Conservation (phyloP, 805 yeast genomes). For the Pichia thaimueangensis region DNA sequence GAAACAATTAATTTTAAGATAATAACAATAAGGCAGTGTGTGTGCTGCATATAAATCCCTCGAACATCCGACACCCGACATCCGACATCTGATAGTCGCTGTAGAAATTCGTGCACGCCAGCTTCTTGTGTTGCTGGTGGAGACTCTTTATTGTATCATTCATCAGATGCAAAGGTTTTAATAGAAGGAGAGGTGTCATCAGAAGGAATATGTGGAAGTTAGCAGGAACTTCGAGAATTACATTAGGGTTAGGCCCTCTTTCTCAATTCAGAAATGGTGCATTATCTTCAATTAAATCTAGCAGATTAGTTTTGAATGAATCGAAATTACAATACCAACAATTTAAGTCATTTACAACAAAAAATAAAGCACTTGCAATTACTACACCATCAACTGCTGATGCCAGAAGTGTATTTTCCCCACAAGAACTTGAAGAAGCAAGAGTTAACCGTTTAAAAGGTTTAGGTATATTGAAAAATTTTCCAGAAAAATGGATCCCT, state of each 20-base stretch:
- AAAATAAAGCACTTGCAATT: background rate
- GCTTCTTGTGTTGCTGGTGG: too few relatives aligned
- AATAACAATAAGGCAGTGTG: too few relatives aligned
- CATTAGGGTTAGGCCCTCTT: background rate
- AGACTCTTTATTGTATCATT: too few relatives aligned
- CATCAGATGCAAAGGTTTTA: too few relatives aligned
- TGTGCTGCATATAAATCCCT: too few relatives aligned
- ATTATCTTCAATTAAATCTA: background rate
- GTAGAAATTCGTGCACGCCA: too few relatives aligned
- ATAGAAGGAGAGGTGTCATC: too few relatives aligned
- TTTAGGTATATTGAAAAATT: slow-evolving; percentile 43
- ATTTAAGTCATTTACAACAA: slow-evolving; percentile 1
- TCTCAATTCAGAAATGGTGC: background rate
- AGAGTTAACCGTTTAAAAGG: slow-evolving; percentile 43
- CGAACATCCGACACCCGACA: too few relatives aligned
- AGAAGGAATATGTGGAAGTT: slow-evolving; percentile 8
- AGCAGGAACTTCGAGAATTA: background rate
- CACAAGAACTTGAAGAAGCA: slow-evolving; percentile 45
- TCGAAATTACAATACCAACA: background rate
- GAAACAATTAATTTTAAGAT: too few relatives aligned
- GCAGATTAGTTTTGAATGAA: background rate
- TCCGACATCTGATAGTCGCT: too few relatives aligned
- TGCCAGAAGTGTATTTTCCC: slow-evolving; percentile 22
- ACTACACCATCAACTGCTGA: slow-evolving; percentile 5
- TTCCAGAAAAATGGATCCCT: slow-evolving; percentile 76